Conservation (phyloP, 2,329 filamentous ascomycete species). For the Aureobasidium uvarum region DNA sequence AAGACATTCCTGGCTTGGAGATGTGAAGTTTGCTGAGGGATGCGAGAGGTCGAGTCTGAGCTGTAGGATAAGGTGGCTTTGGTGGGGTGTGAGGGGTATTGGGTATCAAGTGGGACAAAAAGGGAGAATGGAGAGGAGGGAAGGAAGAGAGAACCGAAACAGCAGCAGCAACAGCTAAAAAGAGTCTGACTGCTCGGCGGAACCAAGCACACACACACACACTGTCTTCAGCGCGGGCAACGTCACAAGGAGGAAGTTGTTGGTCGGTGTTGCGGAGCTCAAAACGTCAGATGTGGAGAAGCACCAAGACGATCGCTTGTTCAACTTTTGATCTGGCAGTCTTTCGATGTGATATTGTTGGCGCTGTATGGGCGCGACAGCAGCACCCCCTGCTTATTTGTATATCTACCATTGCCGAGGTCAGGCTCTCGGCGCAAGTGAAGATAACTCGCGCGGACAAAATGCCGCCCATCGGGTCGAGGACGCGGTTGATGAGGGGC, state of each 20-base stretch:
- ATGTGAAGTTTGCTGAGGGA: neutral
- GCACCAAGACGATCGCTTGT: slow-evolving; percentile 17
- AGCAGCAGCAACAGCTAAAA: slow-evolving; percentile 17
- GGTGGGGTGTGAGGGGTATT: slow-evolving; percentile 5
- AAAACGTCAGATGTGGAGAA: slow-evolving; percentile 28
- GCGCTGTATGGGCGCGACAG: neutral
- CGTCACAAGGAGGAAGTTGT: slow-evolving; percentile 11
- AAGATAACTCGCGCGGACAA: slow-evolving; percentile 23
- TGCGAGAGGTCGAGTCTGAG: neutral
- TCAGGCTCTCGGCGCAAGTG: slow-evolving; percentile 7
- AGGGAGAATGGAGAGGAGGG: slow-evolving; percentile 3
- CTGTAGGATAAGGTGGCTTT: neutral
- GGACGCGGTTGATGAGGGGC: slow-evolving; percentile 10
- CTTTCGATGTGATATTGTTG: neutral
- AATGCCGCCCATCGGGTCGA: slow-evolving; percentile 15
- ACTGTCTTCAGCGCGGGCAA: neutral
- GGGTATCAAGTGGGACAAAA: slow-evolving; percentile 19
- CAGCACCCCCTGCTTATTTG: slow-evolving; percentile 1
- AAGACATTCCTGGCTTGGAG: slow-evolving; percentile 38
- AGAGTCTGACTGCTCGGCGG: neutral
- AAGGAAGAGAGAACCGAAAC: slow-evolving; percentile 1
- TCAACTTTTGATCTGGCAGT: neutral
- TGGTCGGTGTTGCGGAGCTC: slow-evolving; percentile 28
- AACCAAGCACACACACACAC: neutral
- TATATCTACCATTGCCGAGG: slow-evolving; percentile 16